Evolutionary conservation across 306 rosid species (phyloP).

Genomic region (Vigna reflexopilosa): DNA sequence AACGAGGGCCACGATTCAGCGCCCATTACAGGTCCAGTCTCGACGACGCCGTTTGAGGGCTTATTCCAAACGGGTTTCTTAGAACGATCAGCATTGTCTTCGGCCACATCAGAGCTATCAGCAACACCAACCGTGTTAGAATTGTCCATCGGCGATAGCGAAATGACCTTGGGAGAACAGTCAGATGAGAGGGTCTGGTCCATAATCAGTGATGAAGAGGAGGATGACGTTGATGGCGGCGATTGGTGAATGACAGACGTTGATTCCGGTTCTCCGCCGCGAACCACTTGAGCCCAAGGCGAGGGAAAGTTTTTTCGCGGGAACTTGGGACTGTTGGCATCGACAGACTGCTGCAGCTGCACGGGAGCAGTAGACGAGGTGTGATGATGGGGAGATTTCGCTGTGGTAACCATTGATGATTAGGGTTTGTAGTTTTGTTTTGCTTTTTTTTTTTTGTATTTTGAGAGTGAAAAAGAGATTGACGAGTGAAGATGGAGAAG

Average conservation of each 20-base stretch:
- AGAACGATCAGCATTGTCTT: constrained; percentile 59
- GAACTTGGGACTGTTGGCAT: constrained; percentile 27
- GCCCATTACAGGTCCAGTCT: constrained; percentile 71
- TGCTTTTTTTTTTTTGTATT: background rate
- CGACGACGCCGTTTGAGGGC: constrained; percentile 66
- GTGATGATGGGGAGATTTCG: constrained; percentile 62
- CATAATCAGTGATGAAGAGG: constrained; percentile 48
- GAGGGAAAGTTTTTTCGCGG: constrained; percentile 51
- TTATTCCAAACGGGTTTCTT: constrained; percentile 80
- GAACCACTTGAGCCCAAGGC: constrained; percentile 81
- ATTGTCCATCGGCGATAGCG: constrained; percentile 47
- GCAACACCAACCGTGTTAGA: constrained; percentile 3
- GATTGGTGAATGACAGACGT: constrained; percentile 52
- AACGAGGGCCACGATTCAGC: constrained; percentile 85
- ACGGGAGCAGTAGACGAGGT: constrained; percentile 44
- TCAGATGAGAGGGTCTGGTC: constrained; percentile 54
- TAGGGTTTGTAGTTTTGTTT: constrained; percentile 47
- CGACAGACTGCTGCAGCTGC: constrained; percentile 4
- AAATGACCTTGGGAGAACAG: constrained; percentile 50
- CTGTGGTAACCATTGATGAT: constrained; percentile 63
- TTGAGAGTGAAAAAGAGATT: constrained; percentile 27
- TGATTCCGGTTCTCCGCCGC: constrained; percentile 65
- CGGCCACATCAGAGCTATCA: constrained; percentile 47
- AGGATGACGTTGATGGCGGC: constrained; percentile 57
- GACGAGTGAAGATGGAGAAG: constrained; percentile 50